Evolutionary conservation across 2,329 filamentous ascomycete genomes (phyloP).

Genomic region (Chaetomium sp.): DNA sequence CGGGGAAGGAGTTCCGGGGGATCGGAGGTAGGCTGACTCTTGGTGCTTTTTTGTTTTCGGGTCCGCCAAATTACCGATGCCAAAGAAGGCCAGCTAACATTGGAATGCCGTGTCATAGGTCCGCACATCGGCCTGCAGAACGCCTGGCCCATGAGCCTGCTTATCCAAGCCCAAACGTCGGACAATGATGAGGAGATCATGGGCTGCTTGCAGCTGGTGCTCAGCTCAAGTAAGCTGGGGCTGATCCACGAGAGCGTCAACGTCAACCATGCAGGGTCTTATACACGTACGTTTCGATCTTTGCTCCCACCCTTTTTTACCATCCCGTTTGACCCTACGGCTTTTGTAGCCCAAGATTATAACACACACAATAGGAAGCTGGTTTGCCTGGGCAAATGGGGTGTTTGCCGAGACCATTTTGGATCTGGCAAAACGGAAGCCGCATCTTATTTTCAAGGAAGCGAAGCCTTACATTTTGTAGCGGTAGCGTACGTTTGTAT

Average conservation of each 20-base stretch:
- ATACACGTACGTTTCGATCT: slow-evolving; percentile 58
- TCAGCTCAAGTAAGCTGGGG: slow-evolving; percentile 67
- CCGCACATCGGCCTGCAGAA: slow-evolving; percentile 75
- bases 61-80: not conserved
- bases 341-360: too few species aligned
- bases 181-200: slow-evolving; percentile 77
- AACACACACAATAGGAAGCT: slow-evolving; percentile 50
- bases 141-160: slow-evolving; percentile 94
- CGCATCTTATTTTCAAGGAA: slow-evolving; percentile 43
- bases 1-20: slow-evolving; percentile 69
- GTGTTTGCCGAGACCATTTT: slow-evolving; percentile 91
- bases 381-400: slow-evolving; percentile 97
- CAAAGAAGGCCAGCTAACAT: not conserved
- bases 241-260: slow-evolving; percentile 89
- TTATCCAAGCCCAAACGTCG: slow-evolving; percentile 86
- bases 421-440: slow-evolving; percentile 82
- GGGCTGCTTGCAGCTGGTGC: slow-evolving; percentile 65
- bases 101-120: slow-evolving; percentile 31
- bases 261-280: slow-evolving; percentile 59
- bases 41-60: not conserved
- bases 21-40: slow-evolving; percentile 64
- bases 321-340: too few species aligned
- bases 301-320: too few species aligned
- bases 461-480: slow-evolving; percentile 22
- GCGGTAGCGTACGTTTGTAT: too few species aligned